Evolutionary conservation across 129 eudicot species (phyloP), one percentile per base, ranked within the genome.

Genomic region (Scalesia atractyloides): DNA sequence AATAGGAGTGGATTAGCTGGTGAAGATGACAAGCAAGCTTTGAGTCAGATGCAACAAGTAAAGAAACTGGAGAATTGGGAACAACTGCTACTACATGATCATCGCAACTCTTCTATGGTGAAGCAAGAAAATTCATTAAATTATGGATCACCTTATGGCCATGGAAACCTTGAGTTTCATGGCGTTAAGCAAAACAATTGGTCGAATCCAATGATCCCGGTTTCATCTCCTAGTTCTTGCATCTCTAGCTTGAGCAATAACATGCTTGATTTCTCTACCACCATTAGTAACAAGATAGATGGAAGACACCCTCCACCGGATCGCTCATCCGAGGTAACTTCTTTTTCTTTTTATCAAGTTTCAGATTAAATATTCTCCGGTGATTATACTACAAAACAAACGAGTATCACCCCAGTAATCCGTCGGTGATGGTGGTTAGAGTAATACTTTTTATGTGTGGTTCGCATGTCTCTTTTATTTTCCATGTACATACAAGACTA

Each of bases 171-270:
- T 8, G 81, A 74, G 36, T 57, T 75, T 52, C 76, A 51, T 52
- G 73, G 62, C 44, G 17, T 37, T 5, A 87, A 79, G 62, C 74
- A 88, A 64, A 39, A 76, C 19, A 71, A 18, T 66, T 88, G 88
- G 88, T 81, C 86, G 33, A 64, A 64, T 64, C 85, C 74, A 48
- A 84, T 83, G 83, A 80, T 84, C 66, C 83, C 86, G 0, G 86
- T 75, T 67, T 87, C 96, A 22, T 88, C 97, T 76, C 96, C 97
- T 0, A 86, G 58, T 51, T 88, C 97, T 71, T 91, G 96, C 69
- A 80, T 91, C 33, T 75, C 92, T 14, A 86, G 86, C 69, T 64
- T 88, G 60, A 83, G 86, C 76, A 91, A 72, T 79, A 89, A 75
- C 80, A 84, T 91, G 85, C 72, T 87, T 59, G 89, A 85, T 87